Conservation (phyloP, 805 yeast genomes). For the Myxozyma kluyveri region DNA sequence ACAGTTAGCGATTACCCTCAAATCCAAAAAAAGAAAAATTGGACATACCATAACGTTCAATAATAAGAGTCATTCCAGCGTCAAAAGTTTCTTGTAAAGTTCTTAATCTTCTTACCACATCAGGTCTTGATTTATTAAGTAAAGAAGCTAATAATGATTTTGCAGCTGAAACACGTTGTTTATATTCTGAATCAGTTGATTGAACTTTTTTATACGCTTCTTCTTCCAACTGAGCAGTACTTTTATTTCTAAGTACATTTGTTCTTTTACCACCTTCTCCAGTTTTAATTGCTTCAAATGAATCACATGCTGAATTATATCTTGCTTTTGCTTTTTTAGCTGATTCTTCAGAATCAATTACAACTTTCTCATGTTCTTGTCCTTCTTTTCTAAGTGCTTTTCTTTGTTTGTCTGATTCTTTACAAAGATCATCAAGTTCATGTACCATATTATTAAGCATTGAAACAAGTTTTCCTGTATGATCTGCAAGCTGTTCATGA, state of each 20-base stretch:
- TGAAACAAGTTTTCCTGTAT: conserved; percentile 58
- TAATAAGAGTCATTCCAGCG: conserved; percentile 81
- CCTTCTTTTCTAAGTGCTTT: conserved; percentile 81
- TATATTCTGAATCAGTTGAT: conserved; percentile 81
- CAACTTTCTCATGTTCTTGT: conserved; percentile 76
- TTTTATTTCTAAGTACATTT: conserved; percentile 63
- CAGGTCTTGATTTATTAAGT: conserved; percentile 72
- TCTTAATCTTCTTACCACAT: conserved; percentile 64
- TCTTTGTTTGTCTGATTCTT: conserved; percentile 67
- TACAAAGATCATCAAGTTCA: conserved; percentile 69
- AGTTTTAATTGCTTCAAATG: conserved; percentile 74
- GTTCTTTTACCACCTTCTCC: conserved; percentile 84
- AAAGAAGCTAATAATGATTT: conserved; percentile 72
- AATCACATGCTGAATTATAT: conserved; percentile 78
- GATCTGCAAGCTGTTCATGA: conserved; percentile 78
- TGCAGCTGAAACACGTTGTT: conserved; percentile 68
- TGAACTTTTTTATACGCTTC: conserved; percentile 78
- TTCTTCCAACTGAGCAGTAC: conserved; percentile 79
- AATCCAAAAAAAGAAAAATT: background rate
- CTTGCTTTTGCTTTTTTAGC: conserved; percentile 85
- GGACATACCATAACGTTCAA: conserved; percentile 64
- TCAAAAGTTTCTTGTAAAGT: conserved; percentile 82
- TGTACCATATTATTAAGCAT: conserved; percentile 83
- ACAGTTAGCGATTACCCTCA: background rate
- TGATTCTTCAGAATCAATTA: conserved; percentile 70